phyloP scores from a whole-genome alignment of 371 early-diverging fungal genomes.

The Caulochytrium protostelioides region DNA sequence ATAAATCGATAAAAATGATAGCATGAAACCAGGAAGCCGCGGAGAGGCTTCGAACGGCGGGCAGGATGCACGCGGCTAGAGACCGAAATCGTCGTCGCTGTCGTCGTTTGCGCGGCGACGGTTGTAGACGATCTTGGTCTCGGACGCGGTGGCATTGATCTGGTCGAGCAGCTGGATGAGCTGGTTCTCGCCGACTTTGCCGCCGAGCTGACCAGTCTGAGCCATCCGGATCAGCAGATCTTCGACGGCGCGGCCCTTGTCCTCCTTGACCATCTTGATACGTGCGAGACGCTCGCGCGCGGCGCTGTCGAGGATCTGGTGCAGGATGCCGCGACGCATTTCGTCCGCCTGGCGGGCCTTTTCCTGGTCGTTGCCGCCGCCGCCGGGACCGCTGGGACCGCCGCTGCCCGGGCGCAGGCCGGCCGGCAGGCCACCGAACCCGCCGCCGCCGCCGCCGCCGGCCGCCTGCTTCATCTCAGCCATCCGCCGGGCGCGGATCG shows the following conservation, averaged over 20 bases:
- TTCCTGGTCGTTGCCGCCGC: neutral
- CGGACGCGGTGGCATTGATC: slow-evolving; percentile 41
- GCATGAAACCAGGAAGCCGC: too few species aligned
- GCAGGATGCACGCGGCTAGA: too few species aligned
- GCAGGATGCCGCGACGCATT: slow-evolving; percentile 54
- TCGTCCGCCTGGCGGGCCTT: slow-evolving; percentile 47
- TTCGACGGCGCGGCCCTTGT: slow-evolving; percentile 71
- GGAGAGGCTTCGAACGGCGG: too few species aligned
- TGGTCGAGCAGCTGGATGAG: slow-evolving; percentile 65
- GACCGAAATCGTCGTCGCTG: slow-evolving; percentile 6
- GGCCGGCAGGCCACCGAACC: slow-evolving; percentile 5
- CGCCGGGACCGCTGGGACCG: neutral
- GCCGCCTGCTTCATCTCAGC: slow-evolving; percentile 33
- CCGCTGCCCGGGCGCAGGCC: neutral
- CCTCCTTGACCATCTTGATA: slow-evolving; percentile 72
- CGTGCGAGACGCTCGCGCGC: slow-evolving; percentile 73
- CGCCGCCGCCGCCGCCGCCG: slow-evolving; percentile 6
- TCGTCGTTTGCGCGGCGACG: slow-evolving; percentile 7
- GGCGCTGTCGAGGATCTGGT: slow-evolving; percentile 56
- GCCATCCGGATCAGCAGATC: slow-evolving; percentile 76
- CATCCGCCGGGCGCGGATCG: slow-evolving; percentile 57
- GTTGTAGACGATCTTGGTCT: slow-evolving; percentile 46
- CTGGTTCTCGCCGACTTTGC: slow-evolving; percentile 57
- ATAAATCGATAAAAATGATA: too few species aligned
- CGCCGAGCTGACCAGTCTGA: slow-evolving; percentile 53